phyloP scores from a whole-genome alignment of 2,329 filamentous ascomycete genomes.

The Pyrenophora graminea region DNA sequence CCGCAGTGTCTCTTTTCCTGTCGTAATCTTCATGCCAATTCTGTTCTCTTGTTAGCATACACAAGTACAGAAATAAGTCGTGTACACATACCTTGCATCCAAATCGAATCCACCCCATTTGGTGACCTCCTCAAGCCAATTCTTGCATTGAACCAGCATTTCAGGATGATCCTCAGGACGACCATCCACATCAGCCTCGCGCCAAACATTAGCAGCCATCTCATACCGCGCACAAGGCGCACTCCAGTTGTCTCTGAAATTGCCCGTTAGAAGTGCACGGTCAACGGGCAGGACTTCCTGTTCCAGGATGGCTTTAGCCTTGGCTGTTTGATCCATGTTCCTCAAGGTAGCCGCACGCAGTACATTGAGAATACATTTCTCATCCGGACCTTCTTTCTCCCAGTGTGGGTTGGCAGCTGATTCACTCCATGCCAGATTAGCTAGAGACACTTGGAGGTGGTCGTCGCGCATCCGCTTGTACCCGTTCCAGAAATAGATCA shows the following conservation, averaged over 20 bases:
- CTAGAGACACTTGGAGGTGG: constrained; percentile 67
- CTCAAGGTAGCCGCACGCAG: constrained; percentile 69
- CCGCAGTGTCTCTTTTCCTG: constrained; percentile 66
- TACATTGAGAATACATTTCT: constrained; percentile 68
- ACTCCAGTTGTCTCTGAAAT: constrained; percentile 70
- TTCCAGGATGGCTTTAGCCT: constrained; percentile 68
- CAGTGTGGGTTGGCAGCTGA: constrained; percentile 52
- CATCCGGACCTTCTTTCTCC: constrained; percentile 60
- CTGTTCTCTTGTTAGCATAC: constrained; percentile 24
- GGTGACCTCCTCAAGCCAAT: constrained; percentile 68
- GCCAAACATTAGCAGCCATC: constrained; percentile 80
- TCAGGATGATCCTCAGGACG: constrained; percentile 42
- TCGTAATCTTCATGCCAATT: constrained; percentile 73
- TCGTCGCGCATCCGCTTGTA: constrained; percentile 74
- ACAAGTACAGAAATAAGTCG: background rate
- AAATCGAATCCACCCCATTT: constrained; percentile 74
- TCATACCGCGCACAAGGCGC: constrained; percentile 82
- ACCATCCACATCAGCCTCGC: constrained; percentile 57
- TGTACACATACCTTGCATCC: constrained; percentile 62
- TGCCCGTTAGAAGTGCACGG: constrained; percentile 59
- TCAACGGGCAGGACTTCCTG: constrained; percentile 66
- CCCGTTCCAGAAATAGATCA: constrained; percentile 93
- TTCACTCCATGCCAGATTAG: constrained; percentile 71
- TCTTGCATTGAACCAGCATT: constrained; percentile 65
- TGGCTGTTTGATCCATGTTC: constrained; percentile 63